Conservation (phyloP, 163 green algal genomes). For the Scenedesmus sp. region DNA sequence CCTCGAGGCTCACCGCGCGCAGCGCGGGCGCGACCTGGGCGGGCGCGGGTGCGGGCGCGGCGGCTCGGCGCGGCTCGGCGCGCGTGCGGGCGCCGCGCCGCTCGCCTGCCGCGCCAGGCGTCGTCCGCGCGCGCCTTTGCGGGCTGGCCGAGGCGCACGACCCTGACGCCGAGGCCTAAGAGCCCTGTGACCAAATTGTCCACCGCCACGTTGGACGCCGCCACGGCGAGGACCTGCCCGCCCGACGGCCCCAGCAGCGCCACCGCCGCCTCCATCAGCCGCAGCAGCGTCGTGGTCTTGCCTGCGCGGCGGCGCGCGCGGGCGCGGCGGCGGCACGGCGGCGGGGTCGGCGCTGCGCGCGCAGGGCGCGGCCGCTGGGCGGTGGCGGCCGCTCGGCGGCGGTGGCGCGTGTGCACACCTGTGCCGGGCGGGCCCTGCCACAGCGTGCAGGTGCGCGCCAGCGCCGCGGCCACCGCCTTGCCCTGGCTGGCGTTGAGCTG, state of each 20-base stretch:
- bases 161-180: conserved; percentile 51
- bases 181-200: conserved; percentile 87
- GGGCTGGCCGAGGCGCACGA: conserved; percentile 91
- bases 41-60: background rate
- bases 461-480: conserved; percentile 52
- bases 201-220: conserved; percentile 87
- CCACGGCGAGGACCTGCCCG: conserved; percentile 74
- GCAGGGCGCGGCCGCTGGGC: background rate
- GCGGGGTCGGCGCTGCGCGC: background rate
- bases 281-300: conserved; percentile 68
- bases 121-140: conserved; percentile 59
- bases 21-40: conserved; percentile 38
- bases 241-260: conserved; percentile 49
- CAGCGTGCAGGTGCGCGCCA: conserved; percentile 61
- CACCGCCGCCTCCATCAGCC: conserved; percentile 41
- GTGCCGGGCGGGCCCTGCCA: conserved; percentile 75
- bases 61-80: too few species aligned
- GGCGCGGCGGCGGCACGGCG: background rate
- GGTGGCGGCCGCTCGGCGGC: background rate
- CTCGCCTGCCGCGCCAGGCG: too few species aligned
- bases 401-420: background rate
- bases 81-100: too few species aligned
- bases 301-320: conserved; percentile 32
- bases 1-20: conserved; percentile 36
- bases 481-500: conserved; percentile 59